These are phyloP conservation scores for Pythium vanterpoolii DNA, from an alignment of 352 stramenopile genomes.

Conservation along the genomic window DNA sequence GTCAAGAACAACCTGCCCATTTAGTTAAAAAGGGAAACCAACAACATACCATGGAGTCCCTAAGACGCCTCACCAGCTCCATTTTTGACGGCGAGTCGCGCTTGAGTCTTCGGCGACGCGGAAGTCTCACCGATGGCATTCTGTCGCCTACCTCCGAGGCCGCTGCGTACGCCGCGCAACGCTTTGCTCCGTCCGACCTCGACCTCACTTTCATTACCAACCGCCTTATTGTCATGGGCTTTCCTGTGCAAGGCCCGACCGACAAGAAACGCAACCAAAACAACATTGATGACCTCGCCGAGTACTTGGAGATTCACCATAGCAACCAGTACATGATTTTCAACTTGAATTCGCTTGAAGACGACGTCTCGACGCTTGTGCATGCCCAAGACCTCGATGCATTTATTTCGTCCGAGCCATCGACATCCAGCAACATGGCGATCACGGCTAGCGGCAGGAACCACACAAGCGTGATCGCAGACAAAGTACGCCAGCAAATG, in stretches of 20 bases:
- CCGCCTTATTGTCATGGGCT: constrained; percentile 57
- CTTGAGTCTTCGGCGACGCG: constrained; percentile 32
- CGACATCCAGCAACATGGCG: neutral
- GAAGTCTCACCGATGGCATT: constrained; percentile 27
- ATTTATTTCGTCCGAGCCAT: constrained; percentile 2
- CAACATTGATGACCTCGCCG: constrained; percentile 66
- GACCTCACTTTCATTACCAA: constrained; percentile 75
- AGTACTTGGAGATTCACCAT: constrained; percentile 55
- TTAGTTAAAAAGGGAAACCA: constrained; percentile 6
- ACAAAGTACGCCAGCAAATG: constrained; percentile 73
- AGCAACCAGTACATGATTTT: constrained; percentile 72
- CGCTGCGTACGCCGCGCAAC: constrained; percentile 16
- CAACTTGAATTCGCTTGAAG: constrained; percentile 65
- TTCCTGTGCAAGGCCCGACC: constrained; percentile 46
- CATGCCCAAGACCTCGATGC: constrained; percentile 15
- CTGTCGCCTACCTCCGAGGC: constrained; percentile 21
- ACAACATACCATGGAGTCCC: constrained; percentile 49
- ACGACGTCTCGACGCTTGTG: constrained; percentile 10
- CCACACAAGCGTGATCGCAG: constrained; percentile 28
- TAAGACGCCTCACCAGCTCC: constrained; percentile 71
- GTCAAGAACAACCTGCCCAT: neutral
- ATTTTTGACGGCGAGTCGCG: constrained; percentile 49
- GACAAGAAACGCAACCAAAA: constrained; percentile 73
- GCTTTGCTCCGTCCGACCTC: constrained; percentile 37
- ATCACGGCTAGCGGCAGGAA: neutral